phyloP scores from a whole-genome alignment of 345 rosid species.

The Aurinia saxatilis region DNA sequence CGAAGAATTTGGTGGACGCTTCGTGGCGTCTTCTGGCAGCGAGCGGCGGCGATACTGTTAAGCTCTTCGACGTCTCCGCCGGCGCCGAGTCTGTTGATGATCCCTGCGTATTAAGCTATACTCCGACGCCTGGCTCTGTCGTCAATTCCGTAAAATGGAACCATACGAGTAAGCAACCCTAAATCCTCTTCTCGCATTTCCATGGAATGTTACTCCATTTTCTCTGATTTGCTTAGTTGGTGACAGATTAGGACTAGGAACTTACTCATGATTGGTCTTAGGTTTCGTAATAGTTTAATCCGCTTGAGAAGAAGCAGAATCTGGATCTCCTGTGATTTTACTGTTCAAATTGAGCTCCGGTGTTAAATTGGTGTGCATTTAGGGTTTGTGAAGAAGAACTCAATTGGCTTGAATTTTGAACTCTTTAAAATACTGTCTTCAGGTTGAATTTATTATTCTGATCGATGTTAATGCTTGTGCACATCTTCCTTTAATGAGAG shows the following conservation, averaged over 20 bases:
- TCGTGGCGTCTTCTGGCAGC: slow-evolving; percentile 63
- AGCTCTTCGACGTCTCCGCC: slow-evolving; percentile 61
- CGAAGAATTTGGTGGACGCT: slow-evolving; percentile 50
- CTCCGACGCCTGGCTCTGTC: slow-evolving; percentile 54
- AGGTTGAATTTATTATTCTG: too few species aligned
- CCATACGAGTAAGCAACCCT: slow-evolving; percentile 56
- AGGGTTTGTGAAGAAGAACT: background rate
- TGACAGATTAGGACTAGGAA: background rate
- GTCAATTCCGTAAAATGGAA: slow-evolving; percentile 91
- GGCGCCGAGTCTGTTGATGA: slow-evolving; percentile 45
- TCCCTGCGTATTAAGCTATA: slow-evolving; percentile 62
- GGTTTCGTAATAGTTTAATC: background rate
- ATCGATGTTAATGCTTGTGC: background rate
- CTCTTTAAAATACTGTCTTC: too few species aligned
- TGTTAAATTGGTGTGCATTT: background rate
- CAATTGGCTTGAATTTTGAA: background rate
- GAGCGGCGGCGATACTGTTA: slow-evolving; percentile 76
- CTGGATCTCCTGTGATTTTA: background rate
- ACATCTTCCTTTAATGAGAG: background rate
- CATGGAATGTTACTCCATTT: background rate
- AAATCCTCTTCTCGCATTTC: background rate
- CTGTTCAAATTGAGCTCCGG: background rate
- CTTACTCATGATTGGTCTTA: too few species aligned
- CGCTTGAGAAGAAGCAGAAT: background rate
- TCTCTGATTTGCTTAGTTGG: background rate